phyloP scores from a whole-genome alignment of 2,329 filamentous ascomycete genomes.

The Rutstroemia sp. region DNA sequence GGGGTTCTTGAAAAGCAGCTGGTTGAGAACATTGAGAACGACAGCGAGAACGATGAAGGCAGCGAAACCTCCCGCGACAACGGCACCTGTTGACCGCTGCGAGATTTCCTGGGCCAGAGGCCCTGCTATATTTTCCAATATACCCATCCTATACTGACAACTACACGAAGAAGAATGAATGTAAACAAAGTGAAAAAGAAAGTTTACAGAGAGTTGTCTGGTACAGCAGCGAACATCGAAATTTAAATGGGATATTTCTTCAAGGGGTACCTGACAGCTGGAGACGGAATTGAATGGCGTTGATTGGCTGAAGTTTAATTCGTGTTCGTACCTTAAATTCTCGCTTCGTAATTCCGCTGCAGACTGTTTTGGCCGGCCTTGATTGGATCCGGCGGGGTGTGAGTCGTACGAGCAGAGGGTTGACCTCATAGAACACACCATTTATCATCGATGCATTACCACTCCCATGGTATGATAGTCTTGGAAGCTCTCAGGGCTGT shows the following conservation, averaged over 20 bases:
- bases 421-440: background rate
- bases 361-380: background rate
- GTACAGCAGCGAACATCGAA: slow-evolving; percentile 2
- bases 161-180: background rate
- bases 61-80: slow-evolving; percentile 21
- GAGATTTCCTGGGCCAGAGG: slow-evolving; percentile 25
- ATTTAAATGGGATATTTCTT: slow-evolving; percentile 9
- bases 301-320: slow-evolving; percentile 1
- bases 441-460: background rate
- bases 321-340: slow-evolving; percentile 5
- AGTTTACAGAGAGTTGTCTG: background rate
- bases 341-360: background rate
- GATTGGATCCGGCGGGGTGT: background rate
- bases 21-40: slow-evolving; percentile 69
- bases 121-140: slow-evolving; percentile 24
- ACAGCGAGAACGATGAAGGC: slow-evolving; percentile 48
- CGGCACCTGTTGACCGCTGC: slow-evolving; percentile 23
- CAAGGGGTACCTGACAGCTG: background rate
- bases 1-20: slow-evolving; percentile 73
- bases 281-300: background rate
- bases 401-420: slow-evolving; percentile 1
- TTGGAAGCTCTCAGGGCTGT: background rate
- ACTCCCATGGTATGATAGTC: background rate
- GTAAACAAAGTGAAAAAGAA: background rate
- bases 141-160: slow-evolving; percentile 19